Percentiles rank a stretch among this genome's conserved stretches.
phyloP scores from a whole-genome alignment of 129 eudicot genomes.

The Daucus carota region DH1_v3.0 NC_030384.2:33756001-33756500 shows the following conservation, averaged over 20 bases:
- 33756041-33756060: constrained; percentile 16
- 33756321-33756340: constrained; percentile 15
- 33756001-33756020: constrained; percentile 49
- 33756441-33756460: constrained; percentile 12
- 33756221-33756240: constrained; percentile 1
- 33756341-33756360: constrained; percentile 32
- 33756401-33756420: not conserved
- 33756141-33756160: constrained; percentile 19
- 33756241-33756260: constrained; percentile 7
- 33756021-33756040: constrained; percentile 29
- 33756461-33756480: not conserved
- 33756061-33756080: constrained; percentile 6
- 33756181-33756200: not conserved
- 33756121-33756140: not conserved
- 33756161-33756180: constrained; percentile 15
- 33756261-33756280: constrained; percentile 10
- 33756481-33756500: constrained; percentile 12
- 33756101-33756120: not conserved
- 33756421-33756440: not conserved
- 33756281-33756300: constrained; percentile 24
- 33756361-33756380: constrained; percentile 19
- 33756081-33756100: constrained; percentile 14
- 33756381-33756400: constrained; percentile 22
- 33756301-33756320: constrained; percentile 12
- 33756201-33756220: not conserved